These are phyloP conservation scores for Apostasia shenzhenica DNA, from an alignment of 106 monocot genomes.

Conservation along the genomic window DNA sequence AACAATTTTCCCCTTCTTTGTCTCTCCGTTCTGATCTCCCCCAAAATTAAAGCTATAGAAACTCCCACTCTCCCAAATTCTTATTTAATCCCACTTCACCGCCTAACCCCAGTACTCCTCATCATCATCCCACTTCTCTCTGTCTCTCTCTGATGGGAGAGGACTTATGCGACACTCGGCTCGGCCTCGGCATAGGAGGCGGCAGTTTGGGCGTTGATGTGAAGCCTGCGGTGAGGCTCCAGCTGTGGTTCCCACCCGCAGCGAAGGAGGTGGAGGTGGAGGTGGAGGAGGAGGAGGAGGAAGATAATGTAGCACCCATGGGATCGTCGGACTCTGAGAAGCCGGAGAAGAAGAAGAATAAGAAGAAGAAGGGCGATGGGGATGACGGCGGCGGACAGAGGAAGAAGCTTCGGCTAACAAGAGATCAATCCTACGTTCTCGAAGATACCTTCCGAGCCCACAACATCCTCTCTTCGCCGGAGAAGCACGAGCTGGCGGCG, in stretches of 20 bases:
- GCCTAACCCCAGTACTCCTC: background rate
- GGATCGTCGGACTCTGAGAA: background rate
- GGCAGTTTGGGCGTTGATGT: background rate
- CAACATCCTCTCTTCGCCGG: slow-evolving; percentile 18
- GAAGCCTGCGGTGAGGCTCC: slow-evolving; percentile 8
- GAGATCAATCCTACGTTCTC: slow-evolving; percentile 43
- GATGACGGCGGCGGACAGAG: slow-evolving; percentile 5
- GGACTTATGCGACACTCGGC: slow-evolving; percentile 25
- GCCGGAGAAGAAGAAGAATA: background rate
- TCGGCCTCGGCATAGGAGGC: slow-evolving; percentile 35
- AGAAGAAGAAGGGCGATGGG: background rate
- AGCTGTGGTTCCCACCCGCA: slow-evolving; percentile 16
- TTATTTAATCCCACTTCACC: background rate
- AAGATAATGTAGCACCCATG: background rate
- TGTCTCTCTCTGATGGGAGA: slow-evolving; percentile 3
- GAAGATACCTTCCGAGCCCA: slow-evolving; percentile 42
- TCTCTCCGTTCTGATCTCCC: too few relatives aligned
- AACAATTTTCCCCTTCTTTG: too few relatives aligned
- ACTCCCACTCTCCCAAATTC: too few relatives aligned
- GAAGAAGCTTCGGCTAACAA: slow-evolving; percentile 54
- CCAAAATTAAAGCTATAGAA: too few relatives aligned
- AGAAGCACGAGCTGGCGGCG: slow-evolving; percentile 34
- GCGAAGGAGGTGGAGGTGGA: slow-evolving; percentile 3
- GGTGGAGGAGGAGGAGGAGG: slow-evolving; percentile 3
- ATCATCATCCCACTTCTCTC: background rate